Evolutionary conservation across 345 rosid species (phyloP).

Genomic region (Sisymbrium altissimum): DNA sequence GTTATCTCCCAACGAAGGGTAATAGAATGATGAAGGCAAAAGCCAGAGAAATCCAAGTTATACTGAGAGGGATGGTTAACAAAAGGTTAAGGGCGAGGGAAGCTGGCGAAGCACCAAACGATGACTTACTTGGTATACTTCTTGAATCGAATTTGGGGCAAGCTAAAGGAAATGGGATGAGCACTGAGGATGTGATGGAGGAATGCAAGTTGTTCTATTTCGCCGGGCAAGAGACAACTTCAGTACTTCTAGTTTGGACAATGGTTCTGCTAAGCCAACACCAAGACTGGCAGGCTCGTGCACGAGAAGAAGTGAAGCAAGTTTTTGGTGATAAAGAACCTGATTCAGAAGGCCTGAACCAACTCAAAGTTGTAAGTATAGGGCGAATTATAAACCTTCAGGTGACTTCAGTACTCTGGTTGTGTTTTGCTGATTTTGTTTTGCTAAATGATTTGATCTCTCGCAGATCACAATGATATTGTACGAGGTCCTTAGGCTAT

Average conservation of each 20-base stretch:
- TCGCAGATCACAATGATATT: constrained; percentile 32
- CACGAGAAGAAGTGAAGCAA: constrained; percentile 53
- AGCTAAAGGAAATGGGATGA: constrained; percentile 32
- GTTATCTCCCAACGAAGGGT: constrained; percentile 37
- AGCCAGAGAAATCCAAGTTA: constrained; percentile 11
- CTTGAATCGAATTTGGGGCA: constrained; percentile 37
- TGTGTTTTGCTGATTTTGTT: not conserved
- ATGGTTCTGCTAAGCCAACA: constrained; percentile 44
- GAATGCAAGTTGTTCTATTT: constrained; percentile 71
- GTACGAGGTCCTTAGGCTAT: constrained; percentile 30
- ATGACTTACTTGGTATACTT: constrained; percentile 41
- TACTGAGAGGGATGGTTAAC: constrained; percentile 27
- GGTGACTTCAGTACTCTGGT: not conserved
- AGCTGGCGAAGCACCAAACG: constrained; percentile 23
- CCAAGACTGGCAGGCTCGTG: constrained; percentile 55
- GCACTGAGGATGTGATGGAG: constrained; percentile 46
- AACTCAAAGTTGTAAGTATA: constrained; percentile 48
- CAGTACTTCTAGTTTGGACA: constrained; percentile 55
- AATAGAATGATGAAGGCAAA: constrained; percentile 32
- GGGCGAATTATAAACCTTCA: not conserved
- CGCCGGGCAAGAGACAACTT: constrained; percentile 62
- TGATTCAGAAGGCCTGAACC: constrained; percentile 32
- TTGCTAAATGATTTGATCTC: not conserved
- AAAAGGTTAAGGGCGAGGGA: constrained; percentile 36
- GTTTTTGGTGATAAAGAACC: constrained; percentile 44